Evolutionary conservation across 495 filamentous ascomycete genomes (phyloP), one percentile per base, ranked within the genome.

Genomic region (Penicillium silybi): DNA sequence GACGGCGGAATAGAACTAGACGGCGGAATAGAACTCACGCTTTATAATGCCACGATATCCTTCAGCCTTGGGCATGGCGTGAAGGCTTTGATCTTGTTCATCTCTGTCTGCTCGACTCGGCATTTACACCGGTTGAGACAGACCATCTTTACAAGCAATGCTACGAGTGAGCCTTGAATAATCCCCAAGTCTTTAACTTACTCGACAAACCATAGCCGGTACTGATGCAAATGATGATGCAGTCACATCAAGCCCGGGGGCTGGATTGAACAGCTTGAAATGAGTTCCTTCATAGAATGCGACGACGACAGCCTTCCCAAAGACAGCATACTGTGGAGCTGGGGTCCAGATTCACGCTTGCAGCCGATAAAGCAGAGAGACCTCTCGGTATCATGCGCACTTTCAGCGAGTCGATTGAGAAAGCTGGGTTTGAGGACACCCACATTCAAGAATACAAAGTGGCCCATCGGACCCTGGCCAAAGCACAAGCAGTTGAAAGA

Each of bases 251-350:
- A 61, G 43, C 78, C 79, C 1, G 77, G 78, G 41, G 79, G 72
- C 20, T 81, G 73, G 61, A 59, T 80, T 23, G 80, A 83, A 48
- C 56, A 78, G 44, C 71, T 78, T 48, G 78, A 82, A 38, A 54
- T 77, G 13, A 52, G 63, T 65, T 44, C 45, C 2, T 23, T 23
- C 6, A 23, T 23, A 2, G 22, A 23, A 23, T 23, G 22, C 22
- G 22, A 23, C 6, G 22, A 23, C 22, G 22, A 23, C 22, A 23
- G 22, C 22, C 3, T 23, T 23, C 22, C 22, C 6, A 6, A 23
- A 23, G 22, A 23, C 22, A 23, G 22, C 6, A 2, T 23, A 6
- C 22, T 23, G 3, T 23, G 22, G 22, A 23, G 22, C 22, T 23
- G 22, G 22, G 22, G 22, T 23, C 22, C 22, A 23, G 22, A 23